phyloP scores from a whole-genome alignment of 129 eudicot genomes.

The Chrysanthemum seticuspe region DNA sequence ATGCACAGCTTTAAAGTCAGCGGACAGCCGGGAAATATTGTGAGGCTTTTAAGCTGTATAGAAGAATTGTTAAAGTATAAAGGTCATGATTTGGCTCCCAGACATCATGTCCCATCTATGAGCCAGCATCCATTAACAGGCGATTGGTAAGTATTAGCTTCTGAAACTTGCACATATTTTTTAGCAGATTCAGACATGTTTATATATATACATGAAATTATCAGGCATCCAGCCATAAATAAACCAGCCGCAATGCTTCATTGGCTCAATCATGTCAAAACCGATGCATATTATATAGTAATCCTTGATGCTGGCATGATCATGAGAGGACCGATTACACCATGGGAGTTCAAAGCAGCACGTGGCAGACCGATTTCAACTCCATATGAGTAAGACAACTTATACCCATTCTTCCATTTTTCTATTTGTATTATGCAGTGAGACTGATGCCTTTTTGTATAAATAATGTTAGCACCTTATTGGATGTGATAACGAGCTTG shows the following conservation, averaged over 20 bases:
- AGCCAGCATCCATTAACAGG: slow-evolving; percentile 87
- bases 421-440: not conserved
- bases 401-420: not conserved
- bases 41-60: too few relatives aligned
- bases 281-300: slow-evolving; percentile 84
- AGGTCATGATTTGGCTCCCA: slow-evolving; percentile 93
- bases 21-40: too few relatives aligned
- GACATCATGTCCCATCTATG: slow-evolving; percentile 97
- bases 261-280: slow-evolving; percentile 83
- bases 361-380: slow-evolving; percentile 87
- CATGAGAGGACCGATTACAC: slow-evolving; percentile 94
- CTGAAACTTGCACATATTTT: not conserved
- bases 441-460: slow-evolving; percentile 1
- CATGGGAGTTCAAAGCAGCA: slow-evolving; percentile 92
- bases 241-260: slow-evolving; percentile 94
- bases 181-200: not conserved
- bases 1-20: too few relatives aligned
- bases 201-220: slow-evolving; percentile 18
- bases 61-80: slow-evolving; percentile 34
- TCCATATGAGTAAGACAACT: slow-evolving; percentile 75
- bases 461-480: slow-evolving; percentile 61
- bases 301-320: slow-evolving; percentile 96
- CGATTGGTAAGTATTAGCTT: slow-evolving; percentile 57
- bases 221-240: slow-evolving; percentile 97
- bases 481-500: slow-evolving; percentile 91